Evolutionary conservation across 2,329 filamentous ascomycete genomes (phyloP).

Genomic region (Alternaria brassicae): DNA sequence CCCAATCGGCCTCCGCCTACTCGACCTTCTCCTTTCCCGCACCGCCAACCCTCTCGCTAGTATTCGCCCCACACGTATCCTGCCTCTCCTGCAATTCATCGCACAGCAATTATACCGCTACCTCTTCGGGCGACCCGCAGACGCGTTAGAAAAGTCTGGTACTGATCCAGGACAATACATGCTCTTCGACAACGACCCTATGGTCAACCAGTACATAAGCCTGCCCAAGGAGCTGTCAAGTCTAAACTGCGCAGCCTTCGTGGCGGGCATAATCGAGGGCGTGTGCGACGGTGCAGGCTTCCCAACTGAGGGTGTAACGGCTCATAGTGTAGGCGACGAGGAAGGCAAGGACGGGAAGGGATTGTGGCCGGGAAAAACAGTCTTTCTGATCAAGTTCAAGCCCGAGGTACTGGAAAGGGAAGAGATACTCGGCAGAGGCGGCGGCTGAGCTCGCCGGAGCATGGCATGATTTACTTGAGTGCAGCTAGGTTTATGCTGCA

Average conservation of each 20-base stretch:
- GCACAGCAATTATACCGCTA: slow-evolving; percentile 91
- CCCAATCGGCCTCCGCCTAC: slow-evolving; percentile 88
- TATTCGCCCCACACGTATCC: slow-evolving; percentile 82
- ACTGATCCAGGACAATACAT: slow-evolving; percentile 94
- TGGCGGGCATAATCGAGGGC: slow-evolving; percentile 93
- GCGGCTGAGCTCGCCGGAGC: slow-evolving; percentile 41
- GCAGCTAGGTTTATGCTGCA: neutral
- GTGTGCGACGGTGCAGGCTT: slow-evolving; percentile 94
- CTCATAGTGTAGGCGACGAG: slow-evolving; percentile 71
- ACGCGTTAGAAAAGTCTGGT: slow-evolving; percentile 88
- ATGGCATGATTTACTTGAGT: neutral
- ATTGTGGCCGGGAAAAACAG: slow-evolving; percentile 95
- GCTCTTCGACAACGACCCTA: slow-evolving; percentile 97
- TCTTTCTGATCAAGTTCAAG: slow-evolving; percentile 93
- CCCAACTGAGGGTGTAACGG: slow-evolving; percentile 80
- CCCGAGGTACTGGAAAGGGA: slow-evolving; percentile 92
- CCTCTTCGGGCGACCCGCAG: slow-evolving; percentile 88
- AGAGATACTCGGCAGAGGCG: slow-evolving; percentile 72
- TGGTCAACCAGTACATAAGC: slow-evolving; percentile 93
- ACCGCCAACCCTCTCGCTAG: slow-evolving; percentile 53
- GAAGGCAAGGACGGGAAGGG: slow-evolving; percentile 57
- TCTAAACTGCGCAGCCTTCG: slow-evolving; percentile 94
- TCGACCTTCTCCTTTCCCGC: slow-evolving; percentile 89
- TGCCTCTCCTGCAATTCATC: slow-evolving; percentile 92
- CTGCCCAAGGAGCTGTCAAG: slow-evolving; percentile 95